These are phyloP conservation scores for Hypomyces perniciosus DNA, from an alignment of 2,329 filamentous ascomycete genomes.

Conservation along the genomic window DNA sequence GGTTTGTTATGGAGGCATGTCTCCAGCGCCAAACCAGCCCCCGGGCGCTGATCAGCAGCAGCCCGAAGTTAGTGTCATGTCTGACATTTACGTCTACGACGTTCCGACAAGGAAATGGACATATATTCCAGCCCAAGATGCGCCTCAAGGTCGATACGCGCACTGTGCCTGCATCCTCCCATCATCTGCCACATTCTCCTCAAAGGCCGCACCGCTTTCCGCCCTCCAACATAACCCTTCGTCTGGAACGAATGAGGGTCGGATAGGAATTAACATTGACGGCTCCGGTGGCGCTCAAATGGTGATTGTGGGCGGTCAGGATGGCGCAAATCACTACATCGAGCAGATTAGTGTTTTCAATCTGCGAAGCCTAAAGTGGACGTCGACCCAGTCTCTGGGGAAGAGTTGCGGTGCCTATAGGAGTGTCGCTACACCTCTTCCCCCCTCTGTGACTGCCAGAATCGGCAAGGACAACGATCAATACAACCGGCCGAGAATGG, in stretches of 20 bases:
- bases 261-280: conserved; percentile 82
- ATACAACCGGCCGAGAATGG: conserved; percentile 34
- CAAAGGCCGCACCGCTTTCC: conserved; percentile 73
- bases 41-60: conserved; percentile 49
- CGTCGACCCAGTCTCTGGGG: conserved; percentile 76
- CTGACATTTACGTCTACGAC: conserved; percentile 94
- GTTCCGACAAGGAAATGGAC: conserved; percentile 79
- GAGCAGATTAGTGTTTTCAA: conserved; percentile 99
- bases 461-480: conserved; percentile 50
- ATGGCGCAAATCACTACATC: conserved; percentile 97
- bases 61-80: conserved; percentile 93
- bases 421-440: conserved; percentile 84
- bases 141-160: conserved; percentile 90
- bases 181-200: conserved; percentile 81
- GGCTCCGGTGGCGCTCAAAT: conserved; percentile 91
- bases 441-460: conserved; percentile 56
- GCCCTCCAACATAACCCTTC: conserved; percentile 86
- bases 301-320: conserved; percentile 93
- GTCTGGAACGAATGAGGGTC: conserved; percentile 77
- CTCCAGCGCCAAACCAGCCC: conserved; percentile 57
- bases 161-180: conserved; percentile 92
- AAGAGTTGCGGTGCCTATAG: conserved; percentile 95
- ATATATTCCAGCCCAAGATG: conserved; percentile 70
- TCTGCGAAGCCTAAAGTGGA: conserved; percentile 90
- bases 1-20: conserved; percentile 98